phyloP scores from a whole-genome alignment of 1,284 basidiomycete species.

The Ustilago trichophora region DNA sequence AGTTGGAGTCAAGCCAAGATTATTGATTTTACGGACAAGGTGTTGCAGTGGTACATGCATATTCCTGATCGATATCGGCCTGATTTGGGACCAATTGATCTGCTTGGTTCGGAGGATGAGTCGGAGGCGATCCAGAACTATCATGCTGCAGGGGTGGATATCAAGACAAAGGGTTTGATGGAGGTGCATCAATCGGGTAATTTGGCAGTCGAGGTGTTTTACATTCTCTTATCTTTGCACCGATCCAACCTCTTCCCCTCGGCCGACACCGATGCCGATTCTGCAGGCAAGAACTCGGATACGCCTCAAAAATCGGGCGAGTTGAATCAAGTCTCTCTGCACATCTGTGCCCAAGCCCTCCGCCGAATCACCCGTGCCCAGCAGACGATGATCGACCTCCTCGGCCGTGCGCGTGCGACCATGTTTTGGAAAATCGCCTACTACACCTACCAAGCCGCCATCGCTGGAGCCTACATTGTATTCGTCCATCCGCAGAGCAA shows the following conservation, averaged over 20 bases:
- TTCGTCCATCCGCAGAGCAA: conserved; percentile 39
- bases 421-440: conserved; percentile 50
- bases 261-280: not conserved
- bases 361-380: conserved; percentile 35
- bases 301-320: no score
- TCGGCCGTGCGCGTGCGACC: conserved; percentile 26
- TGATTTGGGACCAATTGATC: conserved; percentile 26
- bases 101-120: conserved; percentile 16
- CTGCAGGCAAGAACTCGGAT: no score
- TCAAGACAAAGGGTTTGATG: conserved; percentile 41
- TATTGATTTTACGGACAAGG: conserved; percentile 27
- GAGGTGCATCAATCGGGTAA: conserved; percentile 40
- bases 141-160: conserved; percentile 24
- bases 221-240: conserved; percentile 30
- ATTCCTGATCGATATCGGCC: conserved; percentile 33
- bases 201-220: conserved; percentile 38
- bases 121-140: conserved; percentile 27
- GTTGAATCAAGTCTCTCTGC: conserved; percentile 25
- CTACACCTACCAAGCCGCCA: conserved; percentile 41
- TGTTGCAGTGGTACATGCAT: conserved; percentile 37
- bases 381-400: conserved; percentile 31
- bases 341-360: conserved; percentile 36
- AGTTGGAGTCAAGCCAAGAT: conserved; percentile 34
- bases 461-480: conserved; percentile 38
- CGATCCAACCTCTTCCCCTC: conserved; percentile 30